Base-by-base conservation (phyloP, 2,329 filamentous ascomycete genomes). In the Ceratocystis destructans region DNA sequence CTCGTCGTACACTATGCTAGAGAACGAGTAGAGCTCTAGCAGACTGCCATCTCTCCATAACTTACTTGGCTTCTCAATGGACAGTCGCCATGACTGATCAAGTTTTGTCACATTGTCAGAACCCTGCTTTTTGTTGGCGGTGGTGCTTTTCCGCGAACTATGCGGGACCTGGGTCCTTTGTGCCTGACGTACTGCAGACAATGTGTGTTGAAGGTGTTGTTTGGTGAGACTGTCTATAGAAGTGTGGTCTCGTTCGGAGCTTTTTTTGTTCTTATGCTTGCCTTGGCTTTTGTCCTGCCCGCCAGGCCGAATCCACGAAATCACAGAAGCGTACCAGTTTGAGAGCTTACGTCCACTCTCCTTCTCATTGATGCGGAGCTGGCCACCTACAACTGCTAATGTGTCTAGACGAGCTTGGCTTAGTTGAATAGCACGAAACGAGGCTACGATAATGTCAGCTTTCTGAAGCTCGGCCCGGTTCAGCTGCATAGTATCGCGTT, bases 1-100 rank as follows among this genome's bases (percentile, higher is more conserved):
- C 67, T 79, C 78, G 66, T 79, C 78, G 69, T 75, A 75, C 8
- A 79, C 72, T 10, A 78, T 70, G 3, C 77, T 73, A 20, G 73
- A 68, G 44, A 72, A 79, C 44, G 72, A 75, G 68, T 74, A 78
- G 48, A 71, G 70, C 67, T 79, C 76, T 0, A 79, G 69, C 1
- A 75, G 65, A 31, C 46, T 53, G 12, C 65, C 68, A 0, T 65
- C 41, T 25, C 70, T 70, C 67, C 64, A 68, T 12, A 66, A n/a
- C 4, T 22, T 45, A 3, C 59, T 62, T 7, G 64, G 65, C 17
- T 15, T 12, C 6, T n/a, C 33, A 1, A 63, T 22, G 37, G 37
- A 22, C 3, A 44, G n/a, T 44, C 48, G 61, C 59, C 45, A 61
- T 10, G 61, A 41, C 28, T 66, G 61, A 8, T 67, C 50, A 33